Percentiles rank a stretch among this genome's conserved stretches.
Conservation (phyloP, 768 basidiomycete genomes). For the Wakefieldia striispora region DNA sequence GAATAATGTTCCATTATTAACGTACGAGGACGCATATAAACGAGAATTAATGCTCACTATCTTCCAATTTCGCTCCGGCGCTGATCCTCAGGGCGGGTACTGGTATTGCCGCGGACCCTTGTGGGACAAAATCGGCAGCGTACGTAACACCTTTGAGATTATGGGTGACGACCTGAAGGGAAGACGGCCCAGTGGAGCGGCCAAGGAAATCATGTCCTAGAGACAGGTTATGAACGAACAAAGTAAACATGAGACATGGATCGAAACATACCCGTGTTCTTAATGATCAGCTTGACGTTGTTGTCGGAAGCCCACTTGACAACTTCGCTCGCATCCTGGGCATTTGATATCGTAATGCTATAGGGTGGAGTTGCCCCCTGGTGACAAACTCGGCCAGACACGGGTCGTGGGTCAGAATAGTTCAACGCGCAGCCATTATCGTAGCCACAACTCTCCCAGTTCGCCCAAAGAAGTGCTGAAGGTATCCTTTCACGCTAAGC, state of each 20-base stretch:
- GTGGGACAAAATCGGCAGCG: conserved; percentile 15
- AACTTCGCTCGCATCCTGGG: conserved; percentile 20
- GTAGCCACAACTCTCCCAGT: conserved; percentile 24
- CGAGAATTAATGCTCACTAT: conserved; percentile 5
- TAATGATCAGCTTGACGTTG: conserved; percentile 20
- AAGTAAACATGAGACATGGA: no score
- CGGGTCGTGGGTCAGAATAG: conserved; percentile 15
- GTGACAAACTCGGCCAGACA: conserved; percentile 7
- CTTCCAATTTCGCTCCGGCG: conserved; percentile 14
- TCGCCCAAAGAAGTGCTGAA: conserved; percentile 20
- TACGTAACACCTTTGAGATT: conserved; percentile 11
- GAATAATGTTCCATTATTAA: not conserved
- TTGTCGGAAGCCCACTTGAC: conserved; percentile 20
- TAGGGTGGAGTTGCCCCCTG: conserved; percentile 24
- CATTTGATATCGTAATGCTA: conserved; percentile 14
- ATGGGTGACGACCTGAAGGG: conserved; percentile 26
- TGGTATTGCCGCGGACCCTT: conserved; percentile 13
- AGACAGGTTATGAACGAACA: not conserved
- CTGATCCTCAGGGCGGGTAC: conserved; percentile 20
- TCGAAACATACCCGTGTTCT: conserved; percentile 19
- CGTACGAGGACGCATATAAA: no score
- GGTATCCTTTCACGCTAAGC: conserved; percentile 19
- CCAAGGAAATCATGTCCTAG: conserved; percentile 23
- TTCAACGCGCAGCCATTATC: conserved; percentile 19
- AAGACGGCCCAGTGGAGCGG: conserved; percentile 23